These are phyloP conservation scores for Fusarium brevicatenulatum DNA, from an alignment of 2,329 filamentous ascomycete genomes.

Conservation along the genomic window DNA sequence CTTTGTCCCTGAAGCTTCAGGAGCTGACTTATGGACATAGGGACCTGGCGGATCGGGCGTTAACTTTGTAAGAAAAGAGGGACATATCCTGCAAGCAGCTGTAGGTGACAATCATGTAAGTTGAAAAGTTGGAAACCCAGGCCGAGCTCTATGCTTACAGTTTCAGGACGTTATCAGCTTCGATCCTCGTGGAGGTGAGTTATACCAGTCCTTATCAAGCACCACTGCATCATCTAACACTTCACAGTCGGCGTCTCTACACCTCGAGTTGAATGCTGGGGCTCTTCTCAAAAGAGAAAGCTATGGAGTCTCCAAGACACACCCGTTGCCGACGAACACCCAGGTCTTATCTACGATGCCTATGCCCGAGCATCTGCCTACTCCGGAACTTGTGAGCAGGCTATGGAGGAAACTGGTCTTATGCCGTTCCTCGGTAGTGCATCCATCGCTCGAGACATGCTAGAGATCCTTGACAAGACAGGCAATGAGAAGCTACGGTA, in stretches of 20 bases:
- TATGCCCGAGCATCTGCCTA: conserved; percentile 56
- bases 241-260: conserved; percentile 57
- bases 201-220: background rate
- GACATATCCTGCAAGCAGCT: conserved; percentile 53
- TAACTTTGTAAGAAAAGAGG: conserved; percentile 46
- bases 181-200: conserved; percentile 59
- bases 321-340: conserved; percentile 58
- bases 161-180: conserved; percentile 60
- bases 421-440: conserved; percentile 56
- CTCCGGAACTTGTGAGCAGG: conserved; percentile 55
- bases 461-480: conserved; percentile 56
- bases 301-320: conserved; percentile 58
- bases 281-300: conserved; percentile 52
- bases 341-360: conserved; percentile 57
- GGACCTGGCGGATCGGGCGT: conserved; percentile 62
- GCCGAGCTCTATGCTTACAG: background rate
- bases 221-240: background rate
- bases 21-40: conserved; percentile 33
- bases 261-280: conserved; percentile 64
- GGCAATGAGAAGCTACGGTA: conserved; percentile 58
- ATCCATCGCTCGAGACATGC: conserved; percentile 59
- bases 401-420: conserved; percentile 51
- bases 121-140: background rate
- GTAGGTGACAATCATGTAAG: conserved; percentile 59
- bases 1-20: background rate